Conservation (phyloP, 1,139 yeast species). For the Taphrina sp. region DNA sequence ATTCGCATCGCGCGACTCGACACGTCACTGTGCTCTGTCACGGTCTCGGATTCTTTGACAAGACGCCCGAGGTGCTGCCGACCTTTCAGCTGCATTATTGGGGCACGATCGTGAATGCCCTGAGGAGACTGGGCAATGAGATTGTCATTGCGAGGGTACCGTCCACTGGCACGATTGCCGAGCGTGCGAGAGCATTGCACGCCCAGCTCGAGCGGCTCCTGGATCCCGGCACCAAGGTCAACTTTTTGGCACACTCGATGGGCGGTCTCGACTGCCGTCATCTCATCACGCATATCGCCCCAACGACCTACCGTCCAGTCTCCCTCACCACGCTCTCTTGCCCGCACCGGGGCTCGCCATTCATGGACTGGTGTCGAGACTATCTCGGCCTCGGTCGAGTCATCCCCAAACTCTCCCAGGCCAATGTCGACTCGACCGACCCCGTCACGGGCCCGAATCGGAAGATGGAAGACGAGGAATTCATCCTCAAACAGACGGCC, state of each 20-base stretch:
- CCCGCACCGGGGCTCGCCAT: conserved; percentile 83
- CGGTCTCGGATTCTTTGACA: conserved; percentile 34
- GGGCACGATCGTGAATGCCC: conserved; percentile 62
- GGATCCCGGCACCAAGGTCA: conserved; percentile 49
- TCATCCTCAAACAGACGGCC: conserved; percentile 18
- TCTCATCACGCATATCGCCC: conserved; percentile 58
- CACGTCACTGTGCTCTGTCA: conserved; percentile 34
- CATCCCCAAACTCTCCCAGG: conserved; percentile 27
- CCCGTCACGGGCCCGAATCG: conserved; percentile 28
- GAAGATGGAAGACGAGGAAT: conserved; percentile 20
- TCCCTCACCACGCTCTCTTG: conserved; percentile 82
- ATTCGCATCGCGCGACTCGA: conserved; percentile 21
- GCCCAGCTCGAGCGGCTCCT: conserved; percentile 36
- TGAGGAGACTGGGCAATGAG: conserved; percentile 57
- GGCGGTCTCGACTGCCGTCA: conserved; percentile 87
- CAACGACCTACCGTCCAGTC: conserved; percentile 55
- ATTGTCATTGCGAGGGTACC: conserved; percentile 72
- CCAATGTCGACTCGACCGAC: conserved; percentile 23
- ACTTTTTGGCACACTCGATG: conserved; percentile 89
- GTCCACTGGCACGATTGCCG: conserved; percentile 65
- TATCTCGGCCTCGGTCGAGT: conserved; percentile 35
- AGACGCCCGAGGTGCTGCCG: conserved; percentile 33
- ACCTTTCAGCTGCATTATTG: conserved; percentile 50
- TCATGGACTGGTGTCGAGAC: conserved; percentile 60
- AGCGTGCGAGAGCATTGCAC: conserved; percentile 32